Evolutionary conservation across 2,329 filamentous ascomycete genomes (phyloP).

Genomic region (Nothopassalora personata): DNA sequence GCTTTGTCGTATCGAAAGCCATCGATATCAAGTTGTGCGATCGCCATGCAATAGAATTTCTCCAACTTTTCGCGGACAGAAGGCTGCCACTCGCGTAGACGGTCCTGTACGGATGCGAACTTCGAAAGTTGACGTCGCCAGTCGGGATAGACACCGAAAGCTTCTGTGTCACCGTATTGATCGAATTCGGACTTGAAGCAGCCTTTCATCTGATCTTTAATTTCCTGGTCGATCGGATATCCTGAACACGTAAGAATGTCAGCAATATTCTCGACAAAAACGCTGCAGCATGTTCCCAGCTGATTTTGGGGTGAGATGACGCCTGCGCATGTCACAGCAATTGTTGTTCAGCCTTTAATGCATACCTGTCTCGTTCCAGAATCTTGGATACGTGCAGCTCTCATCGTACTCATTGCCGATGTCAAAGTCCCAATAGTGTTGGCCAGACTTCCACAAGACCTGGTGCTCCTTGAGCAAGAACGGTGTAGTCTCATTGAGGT

Average conservation of each 20-base stretch:
- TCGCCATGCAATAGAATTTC: constrained; percentile 57
- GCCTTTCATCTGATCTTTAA: constrained; percentile 43
- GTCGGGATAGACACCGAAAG: constrained; percentile 57
- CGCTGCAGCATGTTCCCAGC: neutral
- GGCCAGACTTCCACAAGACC: constrained; percentile 50
- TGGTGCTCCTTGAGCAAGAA: constrained; percentile 52
- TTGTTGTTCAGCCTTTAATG: neutral
- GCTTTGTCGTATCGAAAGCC: constrained; percentile 62
- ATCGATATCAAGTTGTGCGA: constrained; percentile 56
- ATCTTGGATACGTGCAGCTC: constrained; percentile 49
- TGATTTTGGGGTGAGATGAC: neutral
- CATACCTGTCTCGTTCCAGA: constrained; percentile 50
- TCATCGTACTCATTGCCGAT: constrained; percentile 50
- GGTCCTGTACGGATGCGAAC: constrained; percentile 61
- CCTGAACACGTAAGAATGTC: constrained; percentile 30
- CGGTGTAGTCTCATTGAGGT: constrained; percentile 53
- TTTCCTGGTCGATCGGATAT: constrained; percentile 42
- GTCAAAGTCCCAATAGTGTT: constrained; percentile 54
- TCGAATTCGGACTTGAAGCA: constrained; percentile 60
- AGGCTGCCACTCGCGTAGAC: constrained; percentile 57
- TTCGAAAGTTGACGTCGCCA: constrained; percentile 59
- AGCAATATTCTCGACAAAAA: neutral
- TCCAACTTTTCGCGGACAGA: constrained; percentile 53
- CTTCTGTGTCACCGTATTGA: constrained; percentile 56
- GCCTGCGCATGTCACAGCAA: neutral